Conservation (phyloP, 306 rosid genomes). For the Lablab purpureus region DNA sequence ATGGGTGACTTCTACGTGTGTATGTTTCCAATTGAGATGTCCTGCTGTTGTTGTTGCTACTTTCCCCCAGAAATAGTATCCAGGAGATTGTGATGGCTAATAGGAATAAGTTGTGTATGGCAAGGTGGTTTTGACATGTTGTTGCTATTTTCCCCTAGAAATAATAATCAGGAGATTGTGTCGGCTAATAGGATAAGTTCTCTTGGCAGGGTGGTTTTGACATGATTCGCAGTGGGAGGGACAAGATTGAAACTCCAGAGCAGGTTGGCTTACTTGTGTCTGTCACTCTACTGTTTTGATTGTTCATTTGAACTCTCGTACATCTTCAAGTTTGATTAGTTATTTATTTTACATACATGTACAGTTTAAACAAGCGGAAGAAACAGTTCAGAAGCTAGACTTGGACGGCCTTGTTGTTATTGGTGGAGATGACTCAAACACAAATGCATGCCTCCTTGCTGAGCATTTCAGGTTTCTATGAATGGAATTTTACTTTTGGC, state of each 20-base stretch:
- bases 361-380: conserved; percentile 95
- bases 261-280: conserved; percentile 62
- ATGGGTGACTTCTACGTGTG: conserved; percentile 10
- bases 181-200: conserved; percentile 37
- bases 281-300: conserved; percentile 9
- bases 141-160: background rate
- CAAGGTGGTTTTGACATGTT: conserved; percentile 99
- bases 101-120: conserved; percentile 38
- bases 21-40: background rate
- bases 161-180: conserved; percentile 34
- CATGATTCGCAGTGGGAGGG: conserved; percentile 99
- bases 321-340: conserved; percentile 29
- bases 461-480: conserved; percentile 84
- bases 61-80: background rate
- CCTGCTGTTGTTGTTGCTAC: background rate
- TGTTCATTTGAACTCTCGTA: conserved; percentile 17
- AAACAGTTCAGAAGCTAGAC: conserved; percentile 84
- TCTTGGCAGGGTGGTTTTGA: conserved; percentile 93
- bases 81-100: conserved; percentile 37
- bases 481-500: conserved; percentile 26
- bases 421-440: conserved; percentile 99
- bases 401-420: conserved; percentile 95
- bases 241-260: conserved; percentile 98
- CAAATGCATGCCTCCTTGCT: conserved; percentile 98
- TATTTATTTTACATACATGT: conserved; percentile 46